Base-by-base conservation (phyloP, 164 flowering plant species). In the Nelumbo lutea region DNA sequence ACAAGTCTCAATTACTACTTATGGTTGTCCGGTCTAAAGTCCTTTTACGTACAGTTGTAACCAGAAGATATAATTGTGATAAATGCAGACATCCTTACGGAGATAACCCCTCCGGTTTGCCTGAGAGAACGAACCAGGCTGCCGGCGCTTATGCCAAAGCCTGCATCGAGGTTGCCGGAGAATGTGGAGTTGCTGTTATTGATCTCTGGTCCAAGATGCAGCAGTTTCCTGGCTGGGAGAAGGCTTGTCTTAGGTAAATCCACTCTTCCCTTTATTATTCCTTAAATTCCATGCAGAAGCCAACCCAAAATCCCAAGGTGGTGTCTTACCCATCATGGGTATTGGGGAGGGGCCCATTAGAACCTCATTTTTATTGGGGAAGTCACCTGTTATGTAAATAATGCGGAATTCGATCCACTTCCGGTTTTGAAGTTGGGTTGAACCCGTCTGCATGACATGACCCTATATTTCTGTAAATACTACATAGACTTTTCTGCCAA, bases 191-290 rank as follows among this genome's bases (percentile, higher is more conserved):
- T n/a, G 76, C 86, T 0, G 86, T 81, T 6, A 62, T 87, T 0
- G 91, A 89, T 81, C 68, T 89, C 51, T 91, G 93, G 89, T 77
- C 84, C 42, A 87, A 76, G 74, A 91, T 89, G 91, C 97, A 91
- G 73, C 76, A 83, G 64, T 42, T 72, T 66, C 79, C 84, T n/a
- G 79, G 75, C 40, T 91, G 97, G 96, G 52, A 74, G 78, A 87
- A 79, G 27, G 70, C 76, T 62, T 82, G 52, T 70, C 77, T 90
- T 9, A 83, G 87, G 96, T 89, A 76, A 11, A n/a, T 48, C 39
- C 47, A 39, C 5, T 3, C 15, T 60, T 9, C 44, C 43, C 9
- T 14, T 64, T 27, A 27, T 27, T 27, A 27, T 27, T 27, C 27
- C 27, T 27, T 27, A 27, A 27, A 27, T 27, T 27, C 27, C 27